Conservation (phyloP, 140 eudicot species). For the Oenanthe javanica region DNA sequence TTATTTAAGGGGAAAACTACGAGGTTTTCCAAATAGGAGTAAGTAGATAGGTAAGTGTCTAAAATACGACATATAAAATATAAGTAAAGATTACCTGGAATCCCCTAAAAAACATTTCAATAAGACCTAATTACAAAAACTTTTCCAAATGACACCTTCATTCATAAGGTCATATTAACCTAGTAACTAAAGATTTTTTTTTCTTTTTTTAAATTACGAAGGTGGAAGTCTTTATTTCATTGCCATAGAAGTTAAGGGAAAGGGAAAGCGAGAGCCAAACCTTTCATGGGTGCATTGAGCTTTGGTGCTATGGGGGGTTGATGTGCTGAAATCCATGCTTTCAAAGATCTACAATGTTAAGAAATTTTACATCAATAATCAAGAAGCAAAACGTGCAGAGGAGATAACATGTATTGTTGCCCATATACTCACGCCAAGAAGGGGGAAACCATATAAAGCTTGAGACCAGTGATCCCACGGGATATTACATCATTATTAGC, state of each 20-base stretch:
- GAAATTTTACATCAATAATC: constrained; percentile 1
- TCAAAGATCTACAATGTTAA: constrained; percentile 78
- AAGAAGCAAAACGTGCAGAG: not conserved
- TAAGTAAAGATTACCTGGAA: too few relatives aligned
- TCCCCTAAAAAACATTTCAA: not conserved
- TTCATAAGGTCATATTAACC: not conserved
- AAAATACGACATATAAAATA: too few relatives aligned
- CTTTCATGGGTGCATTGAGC: constrained; percentile 55
- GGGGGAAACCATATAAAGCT: constrained; percentile 99
- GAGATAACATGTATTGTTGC: not conserved
- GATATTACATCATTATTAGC: constrained; percentile 79
- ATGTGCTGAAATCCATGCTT: constrained; percentile 70
- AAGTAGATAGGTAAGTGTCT: too few relatives aligned
- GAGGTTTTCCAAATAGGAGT: too few relatives aligned
- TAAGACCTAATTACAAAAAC: not conserved
- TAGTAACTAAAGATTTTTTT: too few relatives aligned
- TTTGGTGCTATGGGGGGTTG: constrained; percentile 62
- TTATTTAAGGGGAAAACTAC: too few relatives aligned
- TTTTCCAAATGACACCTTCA: not conserved
- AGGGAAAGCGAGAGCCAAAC: constrained; percentile 27
- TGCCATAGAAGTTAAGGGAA: not conserved
- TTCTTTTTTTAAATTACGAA: not conserved
- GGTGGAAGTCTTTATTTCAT: not conserved
- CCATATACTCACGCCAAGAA: constrained; percentile 57
- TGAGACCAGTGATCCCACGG: constrained; percentile 74